phyloP scores from a whole-genome alignment of 352 stramenopile genomes.

The Elongisporangium undulatum region DNA sequence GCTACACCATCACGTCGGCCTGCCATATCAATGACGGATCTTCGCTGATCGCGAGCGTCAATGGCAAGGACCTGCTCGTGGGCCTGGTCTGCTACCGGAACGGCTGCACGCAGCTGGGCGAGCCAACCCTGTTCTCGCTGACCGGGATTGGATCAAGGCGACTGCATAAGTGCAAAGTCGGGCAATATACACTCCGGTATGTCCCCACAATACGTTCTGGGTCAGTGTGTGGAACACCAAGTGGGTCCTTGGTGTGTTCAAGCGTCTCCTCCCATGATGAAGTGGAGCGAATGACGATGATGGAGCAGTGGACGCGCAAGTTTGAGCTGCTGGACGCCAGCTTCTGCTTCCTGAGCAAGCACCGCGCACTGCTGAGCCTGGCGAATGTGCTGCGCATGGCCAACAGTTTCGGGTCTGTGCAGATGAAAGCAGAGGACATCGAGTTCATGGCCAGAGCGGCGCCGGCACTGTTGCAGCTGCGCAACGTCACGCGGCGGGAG shows the following conservation, averaged over 20 bases:
- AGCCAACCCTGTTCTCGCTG: neutral
- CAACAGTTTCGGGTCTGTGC: slow-evolving; percentile 42
- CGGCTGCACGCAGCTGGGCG: neutral
- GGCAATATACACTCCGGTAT: too few relatives aligned
- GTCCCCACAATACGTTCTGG: neutral
- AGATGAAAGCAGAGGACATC: slow-evolving; percentile 35
- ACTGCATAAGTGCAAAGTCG: neutral
- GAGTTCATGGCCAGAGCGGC: slow-evolving; percentile 36
- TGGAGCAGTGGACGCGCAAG: slow-evolving; percentile 18
- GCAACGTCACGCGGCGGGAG: slow-evolving; percentile 14
- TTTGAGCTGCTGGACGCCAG: slow-evolving; percentile 65
- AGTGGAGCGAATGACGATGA: neutral
- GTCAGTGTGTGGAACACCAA: neutral
- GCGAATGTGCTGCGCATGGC: slow-evolving; percentile 55
- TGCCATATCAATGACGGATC: neutral
- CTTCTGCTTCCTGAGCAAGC: slow-evolving; percentile 62
- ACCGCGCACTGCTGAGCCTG: slow-evolving; percentile 34
- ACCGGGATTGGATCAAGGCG: neutral
- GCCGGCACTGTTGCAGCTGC: slow-evolving; percentile 39
- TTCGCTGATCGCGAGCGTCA: neutral
- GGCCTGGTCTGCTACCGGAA: neutral
- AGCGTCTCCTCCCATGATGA: too few relatives aligned
- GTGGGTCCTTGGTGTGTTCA: too few relatives aligned
- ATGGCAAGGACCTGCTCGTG: neutral
- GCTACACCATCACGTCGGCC: neutral